phyloP scores from a whole-genome alignment of 2,329 filamentous ascomycete species.

The Venturia aucupariae region DNA sequence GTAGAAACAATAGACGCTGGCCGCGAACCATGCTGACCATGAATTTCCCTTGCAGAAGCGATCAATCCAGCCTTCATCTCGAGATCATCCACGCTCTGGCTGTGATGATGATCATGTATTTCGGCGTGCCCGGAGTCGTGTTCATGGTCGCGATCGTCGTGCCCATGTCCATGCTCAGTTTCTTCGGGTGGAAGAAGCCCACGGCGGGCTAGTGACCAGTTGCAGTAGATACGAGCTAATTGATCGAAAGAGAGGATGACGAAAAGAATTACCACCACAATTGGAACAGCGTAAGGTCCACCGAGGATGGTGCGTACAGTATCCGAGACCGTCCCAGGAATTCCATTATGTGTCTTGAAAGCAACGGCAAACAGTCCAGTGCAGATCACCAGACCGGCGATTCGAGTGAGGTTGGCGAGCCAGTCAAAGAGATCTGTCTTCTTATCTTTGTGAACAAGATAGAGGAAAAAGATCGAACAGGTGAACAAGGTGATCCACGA shows the following conservation, averaged over 20 bases:
- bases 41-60: neutral
- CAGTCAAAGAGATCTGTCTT: conserved; percentile 9
- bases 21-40: neutral
- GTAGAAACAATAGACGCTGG: neutral
- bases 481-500: neutral
- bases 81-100: neutral
- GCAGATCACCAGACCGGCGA: neutral
- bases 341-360: conserved; percentile 1
- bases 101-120: neutral
- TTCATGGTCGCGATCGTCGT: neutral
- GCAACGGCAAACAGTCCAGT: neutral
- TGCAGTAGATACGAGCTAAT: neutral
- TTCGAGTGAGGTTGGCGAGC: conserved; percentile 2
- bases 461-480: conserved; percentile 4
- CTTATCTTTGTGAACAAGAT: conserved; percentile 8
- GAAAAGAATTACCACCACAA: neutral
- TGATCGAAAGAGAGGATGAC: neutral
- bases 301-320: neutral
- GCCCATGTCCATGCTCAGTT: neutral
- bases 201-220: neutral
- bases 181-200: neutral
- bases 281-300: neutral
- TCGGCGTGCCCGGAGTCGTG: neutral
- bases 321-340: neutral
- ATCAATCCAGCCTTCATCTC: conserved; percentile 7